Percentiles rank a stretch among this genome's conserved stretches.
Evolutionary conservation across 306 rosid species (phyloP).

Genomic region (Ammopiptanthus mongolicus): DNA sequence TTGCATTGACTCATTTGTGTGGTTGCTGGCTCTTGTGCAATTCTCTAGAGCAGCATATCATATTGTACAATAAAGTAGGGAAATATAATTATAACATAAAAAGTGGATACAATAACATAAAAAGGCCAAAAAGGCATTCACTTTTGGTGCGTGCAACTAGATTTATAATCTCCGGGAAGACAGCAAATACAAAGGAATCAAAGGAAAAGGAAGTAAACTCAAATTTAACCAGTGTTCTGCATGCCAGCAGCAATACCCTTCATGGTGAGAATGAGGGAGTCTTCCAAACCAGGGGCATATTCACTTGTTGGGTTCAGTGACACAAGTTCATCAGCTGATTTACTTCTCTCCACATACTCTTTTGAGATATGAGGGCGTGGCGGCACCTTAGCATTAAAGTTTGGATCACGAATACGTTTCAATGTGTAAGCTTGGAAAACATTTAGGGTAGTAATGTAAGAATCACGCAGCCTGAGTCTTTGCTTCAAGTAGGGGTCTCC

Average conservation of each 20-base stretch:
- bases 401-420: conserved; percentile 82
- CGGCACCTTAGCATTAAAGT: conserved; percentile 32
- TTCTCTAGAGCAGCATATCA: conserved; percentile 16
- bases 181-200: background rate
- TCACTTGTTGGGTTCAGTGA: conserved; percentile 87
- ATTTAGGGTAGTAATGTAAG: conserved; percentile 87
- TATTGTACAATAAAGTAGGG: background rate
- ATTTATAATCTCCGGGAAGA: conserved; percentile 17
- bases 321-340: conserved; percentile 75
- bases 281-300: conserved; percentile 95
- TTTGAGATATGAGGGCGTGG: conserved; percentile 60
- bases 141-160: conserved; percentile 23
- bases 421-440: conserved; percentile 97
- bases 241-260: conserved; percentile 99
- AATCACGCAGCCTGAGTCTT: conserved; percentile 83
- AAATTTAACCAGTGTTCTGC: conserved; percentile 90
- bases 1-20: conserved; percentile 24
- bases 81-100: background rate
- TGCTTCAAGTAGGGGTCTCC: conserved; percentile 90
- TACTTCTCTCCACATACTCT: conserved; percentile 54
- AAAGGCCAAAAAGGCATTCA: background rate
- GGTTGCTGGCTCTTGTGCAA: background rate
- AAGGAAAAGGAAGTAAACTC: background rate
- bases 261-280: conserved; percentile 95
- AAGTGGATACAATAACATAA: background rate